These are phyloP conservation scores for Aspergillus hiratsukae DNA, from an alignment of 2,329 filamentous ascomycete genomes.

Conservation along the genomic window DNA sequence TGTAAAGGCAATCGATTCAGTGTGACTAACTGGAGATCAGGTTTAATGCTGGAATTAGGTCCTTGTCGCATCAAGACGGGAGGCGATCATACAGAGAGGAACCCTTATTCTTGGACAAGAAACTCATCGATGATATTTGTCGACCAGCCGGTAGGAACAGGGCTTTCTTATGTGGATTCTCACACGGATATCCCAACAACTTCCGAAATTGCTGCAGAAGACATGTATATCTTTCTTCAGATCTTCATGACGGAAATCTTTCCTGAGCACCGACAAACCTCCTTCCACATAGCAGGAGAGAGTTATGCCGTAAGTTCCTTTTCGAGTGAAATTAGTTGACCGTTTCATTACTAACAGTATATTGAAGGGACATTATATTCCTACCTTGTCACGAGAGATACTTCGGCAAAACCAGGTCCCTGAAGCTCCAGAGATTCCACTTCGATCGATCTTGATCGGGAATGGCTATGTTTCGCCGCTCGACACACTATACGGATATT, in stretches of 20 bases:
- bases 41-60: constrained; percentile 4
- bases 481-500: constrained; percentile 41
- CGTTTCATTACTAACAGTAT: background rate
- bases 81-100: constrained; percentile 12
- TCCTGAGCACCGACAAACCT: constrained; percentile 33
- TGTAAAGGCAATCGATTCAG: background rate
- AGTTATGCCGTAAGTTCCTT: constrained; percentile 37
- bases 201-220: constrained; percentile 43
- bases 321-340: constrained; percentile 3
- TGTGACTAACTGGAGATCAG: background rate
- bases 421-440: constrained; percentile 38
- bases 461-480: constrained; percentile 44
- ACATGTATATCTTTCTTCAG: constrained; percentile 48
- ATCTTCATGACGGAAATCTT: constrained; percentile 45
- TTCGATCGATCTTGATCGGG: constrained; percentile 44
- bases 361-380: constrained; percentile 44
- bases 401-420: constrained; percentile 40
- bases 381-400: constrained; percentile 43
- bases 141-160: constrained; percentile 21
- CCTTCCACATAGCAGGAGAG: constrained; percentile 48
- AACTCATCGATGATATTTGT: constrained; percentile 19
- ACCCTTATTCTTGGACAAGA: constrained; percentile 15
- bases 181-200: constrained; percentile 18
- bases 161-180: constrained; percentile 20
- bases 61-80: constrained; percentile 5